These are phyloP conservation scores for Acanthochlamys bracteata DNA, from an alignment of 106 monocot species.

Conservation along the genomic window DNA sequence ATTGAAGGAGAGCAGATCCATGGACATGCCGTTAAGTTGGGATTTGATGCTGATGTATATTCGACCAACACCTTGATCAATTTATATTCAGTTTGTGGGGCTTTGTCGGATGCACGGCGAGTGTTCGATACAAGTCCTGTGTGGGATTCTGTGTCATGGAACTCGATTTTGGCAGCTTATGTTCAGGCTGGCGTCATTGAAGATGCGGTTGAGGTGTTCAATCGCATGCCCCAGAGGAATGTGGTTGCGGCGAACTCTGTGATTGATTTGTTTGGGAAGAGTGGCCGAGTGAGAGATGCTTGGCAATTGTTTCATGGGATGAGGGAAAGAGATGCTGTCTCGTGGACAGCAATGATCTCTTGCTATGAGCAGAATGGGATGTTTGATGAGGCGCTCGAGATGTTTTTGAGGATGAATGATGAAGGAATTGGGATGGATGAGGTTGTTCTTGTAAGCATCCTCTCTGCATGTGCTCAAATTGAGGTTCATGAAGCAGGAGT, in stretches of 20 bases:
- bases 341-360: constrained; percentile 82
- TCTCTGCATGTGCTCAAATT: constrained; percentile 52
- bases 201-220: constrained; percentile 32
- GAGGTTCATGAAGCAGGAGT: constrained; percentile 28
- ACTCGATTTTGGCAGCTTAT: constrained; percentile 64
- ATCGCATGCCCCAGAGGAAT: constrained; percentile 53
- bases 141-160: constrained; percentile 74
- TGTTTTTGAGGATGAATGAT: constrained; percentile 45
- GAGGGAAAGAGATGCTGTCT: constrained; percentile 39
- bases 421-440: constrained; percentile 47
- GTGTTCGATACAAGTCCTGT: constrained; percentile 58
- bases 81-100: constrained; percentile 59
- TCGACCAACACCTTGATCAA: constrained; percentile 65
- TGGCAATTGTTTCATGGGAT: constrained; percentile 54
- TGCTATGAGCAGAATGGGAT: constrained; percentile 68
- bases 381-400: constrained; percentile 46
- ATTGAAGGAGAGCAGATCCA: constrained; percentile 64
- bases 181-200: constrained; percentile 47
- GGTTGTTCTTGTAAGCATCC: constrained; percentile 48
- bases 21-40: constrained; percentile 39
- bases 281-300: constrained; percentile 29
- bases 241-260: constrained; percentile 64
- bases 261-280: constrained; percentile 55
- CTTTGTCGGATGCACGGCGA: constrained; percentile 33
- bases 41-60: constrained; percentile 56